phyloP scores from a whole-genome alignment of 2,329 filamentous ascomycete species.

The Drechslerella coelobrocha region DNA sequence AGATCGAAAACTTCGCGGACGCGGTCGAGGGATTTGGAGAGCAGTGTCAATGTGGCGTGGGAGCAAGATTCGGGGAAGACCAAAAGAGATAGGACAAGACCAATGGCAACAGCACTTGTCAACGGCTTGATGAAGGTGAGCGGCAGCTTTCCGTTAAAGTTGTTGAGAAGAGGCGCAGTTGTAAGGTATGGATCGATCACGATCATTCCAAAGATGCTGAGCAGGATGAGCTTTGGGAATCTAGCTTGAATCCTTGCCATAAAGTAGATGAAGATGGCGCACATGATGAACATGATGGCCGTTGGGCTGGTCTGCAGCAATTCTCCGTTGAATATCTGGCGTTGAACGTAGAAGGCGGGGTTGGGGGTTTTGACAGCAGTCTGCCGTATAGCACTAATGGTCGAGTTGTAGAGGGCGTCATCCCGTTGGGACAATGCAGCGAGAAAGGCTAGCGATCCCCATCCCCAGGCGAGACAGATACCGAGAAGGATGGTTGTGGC shows the following conservation, averaged over 20 bases:
- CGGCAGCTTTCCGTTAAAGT: constrained; percentile 59
- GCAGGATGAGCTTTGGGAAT: constrained; percentile 61
- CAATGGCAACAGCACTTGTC: constrained; percentile 61
- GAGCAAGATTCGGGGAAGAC: constrained; percentile 64
- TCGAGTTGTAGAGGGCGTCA: constrained; percentile 57
- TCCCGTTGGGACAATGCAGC: constrained; percentile 61
- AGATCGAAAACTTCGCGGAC: constrained; percentile 28
- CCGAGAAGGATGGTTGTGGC: constrained; percentile 61
- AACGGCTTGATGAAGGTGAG: constrained; percentile 60
- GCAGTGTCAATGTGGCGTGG: constrained; percentile 57
- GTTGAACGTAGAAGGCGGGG: constrained; percentile 56
- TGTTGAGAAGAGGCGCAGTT: constrained; percentile 60
- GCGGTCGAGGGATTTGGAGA: constrained; percentile 54
- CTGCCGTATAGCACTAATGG: constrained; percentile 57
- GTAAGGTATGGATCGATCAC: constrained; percentile 61
- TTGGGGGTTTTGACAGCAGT: constrained; percentile 57
- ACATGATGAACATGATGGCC: constrained; percentile 58
- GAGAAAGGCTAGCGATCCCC: constrained; percentile 63
- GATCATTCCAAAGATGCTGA: constrained; percentile 62
- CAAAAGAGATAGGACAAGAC: constrained; percentile 60
- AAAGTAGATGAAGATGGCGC: constrained; percentile 61
- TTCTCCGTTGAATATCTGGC: constrained; percentile 60
- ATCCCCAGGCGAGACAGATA: constrained; percentile 62
- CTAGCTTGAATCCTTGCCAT: constrained; percentile 60
- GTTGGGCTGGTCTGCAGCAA: constrained; percentile 63